A percentile compares a stretch with the other conserved stretches of the same genome.
Conservation (phyloP, 805 yeast species). For the Metschnikowia anglica region DNA sequence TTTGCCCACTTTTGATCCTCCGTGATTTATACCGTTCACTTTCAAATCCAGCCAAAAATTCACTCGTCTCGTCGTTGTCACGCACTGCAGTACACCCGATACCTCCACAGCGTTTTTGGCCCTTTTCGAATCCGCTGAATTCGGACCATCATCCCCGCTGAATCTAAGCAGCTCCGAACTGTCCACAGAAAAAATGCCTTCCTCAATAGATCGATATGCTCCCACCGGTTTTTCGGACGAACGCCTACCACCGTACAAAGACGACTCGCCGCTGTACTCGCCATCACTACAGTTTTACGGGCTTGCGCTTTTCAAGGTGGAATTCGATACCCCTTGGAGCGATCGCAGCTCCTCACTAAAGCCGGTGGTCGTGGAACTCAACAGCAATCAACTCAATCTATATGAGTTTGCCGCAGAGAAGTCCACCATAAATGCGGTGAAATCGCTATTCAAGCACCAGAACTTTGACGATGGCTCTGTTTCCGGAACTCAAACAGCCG, state of each 20-base stretch:
- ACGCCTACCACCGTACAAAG: constrained; percentile 18
- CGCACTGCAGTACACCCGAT: too few relatives aligned
- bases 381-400: constrained; percentile 39
- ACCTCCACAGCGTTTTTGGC: too few relatives aligned
- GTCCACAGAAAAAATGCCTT: too few relatives aligned
- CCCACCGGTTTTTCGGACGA: background rate
- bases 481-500: constrained; percentile 2
- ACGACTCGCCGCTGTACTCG: constrained; percentile 30
- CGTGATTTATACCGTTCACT: too few relatives aligned
- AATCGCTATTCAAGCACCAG: constrained; percentile 31
- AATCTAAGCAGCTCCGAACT: too few relatives aligned
- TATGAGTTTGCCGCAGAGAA: constrained; percentile 28
- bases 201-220: too few relatives aligned
- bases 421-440: constrained; percentile 24
- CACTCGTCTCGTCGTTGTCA: too few relatives aligned
- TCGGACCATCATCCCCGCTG: too few relatives aligned
- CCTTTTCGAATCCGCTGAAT: too few relatives aligned
- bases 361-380: constrained; percentile 40
- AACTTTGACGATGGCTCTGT: constrained; percentile 24
- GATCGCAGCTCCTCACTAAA: constrained; percentile 30
- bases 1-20: too few relatives aligned
- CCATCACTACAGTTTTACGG: constrained; percentile 37
- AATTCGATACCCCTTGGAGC: constrained; percentile 39
- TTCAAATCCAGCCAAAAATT: too few relatives aligned
- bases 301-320: constrained; percentile 33